These are phyloP conservation scores for Aspergillus udagawae DNA, from an alignment of 2,329 filamentous ascomycete genomes.

Conservation along the genomic window DNA sequence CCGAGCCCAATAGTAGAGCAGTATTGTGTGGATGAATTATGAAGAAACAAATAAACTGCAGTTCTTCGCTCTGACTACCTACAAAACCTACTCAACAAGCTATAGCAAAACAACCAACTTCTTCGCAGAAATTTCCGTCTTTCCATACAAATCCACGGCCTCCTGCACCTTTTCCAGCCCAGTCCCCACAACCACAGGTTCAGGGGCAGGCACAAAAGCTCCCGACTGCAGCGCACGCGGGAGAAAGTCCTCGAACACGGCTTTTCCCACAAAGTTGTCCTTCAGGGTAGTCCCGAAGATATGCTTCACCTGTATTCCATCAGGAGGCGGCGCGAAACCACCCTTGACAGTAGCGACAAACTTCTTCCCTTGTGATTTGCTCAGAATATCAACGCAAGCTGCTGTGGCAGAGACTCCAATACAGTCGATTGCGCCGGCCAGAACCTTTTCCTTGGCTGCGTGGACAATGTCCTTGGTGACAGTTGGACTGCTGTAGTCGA, in stretches of 20 bases:
- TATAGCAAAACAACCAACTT: too few relatives aligned
- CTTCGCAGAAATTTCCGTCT: too few relatives aligned
- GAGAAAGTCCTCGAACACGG: constrained; percentile 29
- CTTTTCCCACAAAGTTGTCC: constrained; percentile 24
- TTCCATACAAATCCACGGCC: too few relatives aligned
- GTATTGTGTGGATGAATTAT: too few relatives aligned
- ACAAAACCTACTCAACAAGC: too few relatives aligned
- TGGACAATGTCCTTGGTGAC: constrained; percentile 11
- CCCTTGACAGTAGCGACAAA: constrained; percentile 13
- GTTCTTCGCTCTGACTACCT: background rate
- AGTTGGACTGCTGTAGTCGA: constrained; percentile 39
- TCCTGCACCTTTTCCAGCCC: too few relatives aligned
- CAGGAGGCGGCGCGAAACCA: constrained; percentile 8
- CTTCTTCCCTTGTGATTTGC: constrained; percentile 11
- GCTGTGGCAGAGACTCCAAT: constrained; percentile 3
- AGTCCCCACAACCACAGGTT: constrained; percentile 28
- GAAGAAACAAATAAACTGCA: too few relatives aligned
- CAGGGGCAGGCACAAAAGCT: constrained; percentile 27
- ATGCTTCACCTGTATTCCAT: constrained; percentile 17
- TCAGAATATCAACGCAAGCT: constrained; percentile 9
- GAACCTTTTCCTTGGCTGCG: constrained; percentile 9
- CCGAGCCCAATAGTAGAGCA: background rate
- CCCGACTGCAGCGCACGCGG: constrained; percentile 28
- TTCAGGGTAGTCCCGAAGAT: constrained; percentile 21
- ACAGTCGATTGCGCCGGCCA: constrained; percentile 9